phyloP scores from a whole-genome alignment of 129 eudicot genomes.

The Heracleum sosnowskyi region DNA sequence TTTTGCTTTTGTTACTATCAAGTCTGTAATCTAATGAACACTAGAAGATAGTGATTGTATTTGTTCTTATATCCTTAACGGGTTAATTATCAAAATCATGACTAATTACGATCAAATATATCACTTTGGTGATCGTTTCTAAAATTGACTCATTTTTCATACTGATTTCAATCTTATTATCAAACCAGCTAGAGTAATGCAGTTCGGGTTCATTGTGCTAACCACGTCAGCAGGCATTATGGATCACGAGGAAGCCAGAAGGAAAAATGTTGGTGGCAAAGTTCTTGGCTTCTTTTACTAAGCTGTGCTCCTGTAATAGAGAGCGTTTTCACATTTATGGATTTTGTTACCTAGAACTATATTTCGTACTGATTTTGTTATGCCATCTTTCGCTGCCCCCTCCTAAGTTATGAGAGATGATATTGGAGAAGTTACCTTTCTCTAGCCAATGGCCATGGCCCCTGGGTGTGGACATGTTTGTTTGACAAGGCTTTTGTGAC shows the following conservation, averaged over 20 bases:
- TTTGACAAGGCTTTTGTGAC: background rate
- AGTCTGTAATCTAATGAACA: background rate
- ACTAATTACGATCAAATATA: no score
- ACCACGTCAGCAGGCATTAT: conserved; percentile 12
- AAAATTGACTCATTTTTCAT: no score
- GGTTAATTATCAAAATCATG: no score
- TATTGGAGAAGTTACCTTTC: background rate
- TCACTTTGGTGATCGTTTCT: no score
- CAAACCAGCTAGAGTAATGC: no score
- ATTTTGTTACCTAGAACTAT: background rate
- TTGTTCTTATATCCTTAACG: background rate
- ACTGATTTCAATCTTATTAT: no score
- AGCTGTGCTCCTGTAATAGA: background rate
- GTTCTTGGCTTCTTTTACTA: conserved; percentile 16
- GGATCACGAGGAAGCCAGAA: conserved; percentile 17
- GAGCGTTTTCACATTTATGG: background rate
- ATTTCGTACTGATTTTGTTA: background rate
- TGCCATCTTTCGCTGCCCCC: background rate
- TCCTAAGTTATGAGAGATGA: background rate
- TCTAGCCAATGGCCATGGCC: background rate
- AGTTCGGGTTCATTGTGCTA: conserved; percentile 13
- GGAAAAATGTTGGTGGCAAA: conserved; percentile 15
- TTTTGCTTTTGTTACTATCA: background rate
- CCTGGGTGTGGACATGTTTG: background rate
- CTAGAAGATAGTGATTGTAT: background rate